Conservation (phyloP, 176 grass and related monocot genomes). For the Zizania latifolia region DNA sequence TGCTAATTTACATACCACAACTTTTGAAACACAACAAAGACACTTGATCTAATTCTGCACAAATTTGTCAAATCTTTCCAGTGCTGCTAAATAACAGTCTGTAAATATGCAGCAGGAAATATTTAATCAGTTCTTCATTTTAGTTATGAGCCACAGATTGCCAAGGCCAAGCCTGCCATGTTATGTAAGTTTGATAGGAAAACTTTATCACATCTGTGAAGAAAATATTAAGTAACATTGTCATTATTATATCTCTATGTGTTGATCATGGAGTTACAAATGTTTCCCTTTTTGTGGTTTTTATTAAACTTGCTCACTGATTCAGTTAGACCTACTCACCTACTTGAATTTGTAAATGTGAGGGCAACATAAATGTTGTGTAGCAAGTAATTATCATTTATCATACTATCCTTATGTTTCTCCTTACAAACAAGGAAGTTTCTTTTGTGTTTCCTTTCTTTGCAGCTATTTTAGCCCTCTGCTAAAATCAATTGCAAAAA, state of each 20-base stretch:
- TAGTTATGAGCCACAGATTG: constrained; percentile 9
- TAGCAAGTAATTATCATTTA: not conserved
- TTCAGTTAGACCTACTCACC: not conserved
- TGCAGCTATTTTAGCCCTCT: constrained; percentile 91
- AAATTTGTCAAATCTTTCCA: not conserved
- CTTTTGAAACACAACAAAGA: not conserved
- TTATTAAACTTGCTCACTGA: not conserved
- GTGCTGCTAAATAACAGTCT: not conserved
- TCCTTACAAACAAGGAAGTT: not conserved
- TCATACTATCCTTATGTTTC: not conserved
- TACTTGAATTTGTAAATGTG: not conserved
- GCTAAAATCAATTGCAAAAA: constrained; percentile 79
- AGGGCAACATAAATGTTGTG: not conserved
- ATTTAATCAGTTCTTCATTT: not conserved
- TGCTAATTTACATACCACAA: not conserved
- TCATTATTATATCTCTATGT: not conserved
- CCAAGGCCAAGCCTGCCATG: not conserved
- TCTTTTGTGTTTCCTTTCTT: not conserved
- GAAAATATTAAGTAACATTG: not conserved
- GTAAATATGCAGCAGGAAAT: not conserved
- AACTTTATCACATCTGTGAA: not conserved
- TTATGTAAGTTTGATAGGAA: not conserved
- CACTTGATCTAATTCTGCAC: not conserved
- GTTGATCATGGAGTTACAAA: not conserved
- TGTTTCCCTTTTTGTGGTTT: not conserved